phyloP scores from a whole-genome alignment of 208 protist genomes.

The Spongospora subterranea region DNA sequence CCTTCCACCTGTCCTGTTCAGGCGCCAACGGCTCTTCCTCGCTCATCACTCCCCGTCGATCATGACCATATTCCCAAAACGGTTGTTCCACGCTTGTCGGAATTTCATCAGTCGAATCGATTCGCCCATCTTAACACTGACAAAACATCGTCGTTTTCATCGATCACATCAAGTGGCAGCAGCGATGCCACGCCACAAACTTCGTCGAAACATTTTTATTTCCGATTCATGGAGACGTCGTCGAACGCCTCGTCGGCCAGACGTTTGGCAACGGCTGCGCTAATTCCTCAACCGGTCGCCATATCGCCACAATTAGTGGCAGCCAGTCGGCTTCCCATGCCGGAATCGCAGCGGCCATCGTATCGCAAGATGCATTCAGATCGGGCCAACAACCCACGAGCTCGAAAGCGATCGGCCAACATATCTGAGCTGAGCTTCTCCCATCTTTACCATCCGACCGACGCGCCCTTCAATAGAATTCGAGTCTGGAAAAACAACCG shows the following conservation, averaged over 20 bases:
- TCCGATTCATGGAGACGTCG: background rate
- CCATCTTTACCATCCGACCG: slow-evolving; percentile 39
- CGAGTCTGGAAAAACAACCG: slow-evolving; percentile 53
- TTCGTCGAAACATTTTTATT: too few relatives aligned
- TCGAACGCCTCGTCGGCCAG: background rate
- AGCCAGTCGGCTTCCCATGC: background rate
- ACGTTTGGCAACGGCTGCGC: background rate
- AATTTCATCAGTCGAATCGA: too few relatives aligned
- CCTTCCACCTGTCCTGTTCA: too few relatives aligned
- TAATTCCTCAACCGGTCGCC: background rate
- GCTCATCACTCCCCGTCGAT: too few relatives aligned
- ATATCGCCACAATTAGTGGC: background rate
- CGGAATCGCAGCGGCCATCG: slow-evolving; percentile 3
- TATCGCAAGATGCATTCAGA: slow-evolving; percentile 35
- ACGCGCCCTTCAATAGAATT: background rate
- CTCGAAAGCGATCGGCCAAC: slow-evolving; percentile 37
- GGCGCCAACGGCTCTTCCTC: too few relatives aligned
- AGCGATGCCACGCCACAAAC: too few relatives aligned
- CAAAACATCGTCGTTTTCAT: too few relatives aligned
- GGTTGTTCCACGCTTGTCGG: too few relatives aligned
- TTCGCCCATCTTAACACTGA: too few relatives aligned
- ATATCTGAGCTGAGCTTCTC: slow-evolving; percentile 31
- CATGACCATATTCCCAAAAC: too few relatives aligned
- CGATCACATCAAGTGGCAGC: too few relatives aligned
- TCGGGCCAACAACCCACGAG: slow-evolving; percentile 17